phyloP scores from a whole-genome alignment of 2,329 filamentous ascomycete genomes.

The Cladophialophora exuberans region DNA sequence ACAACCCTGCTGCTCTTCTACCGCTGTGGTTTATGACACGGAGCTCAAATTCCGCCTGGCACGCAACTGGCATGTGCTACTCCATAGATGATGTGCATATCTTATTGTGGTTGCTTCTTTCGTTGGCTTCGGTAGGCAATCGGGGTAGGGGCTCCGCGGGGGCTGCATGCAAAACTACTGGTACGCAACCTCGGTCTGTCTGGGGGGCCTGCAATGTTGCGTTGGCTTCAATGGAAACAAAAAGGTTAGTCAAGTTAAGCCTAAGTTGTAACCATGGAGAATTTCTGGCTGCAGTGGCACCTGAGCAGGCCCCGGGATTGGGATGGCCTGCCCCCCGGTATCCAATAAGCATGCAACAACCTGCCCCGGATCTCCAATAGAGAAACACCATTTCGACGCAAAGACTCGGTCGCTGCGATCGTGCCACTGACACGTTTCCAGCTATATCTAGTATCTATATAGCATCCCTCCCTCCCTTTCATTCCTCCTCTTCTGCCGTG shows the following conservation, averaged over 20 bases:
- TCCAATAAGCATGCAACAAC: conserved; percentile 3
- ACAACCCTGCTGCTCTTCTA: too few species aligned
- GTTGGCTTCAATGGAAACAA: conserved; percentile 6
- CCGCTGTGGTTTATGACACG: too few species aligned
- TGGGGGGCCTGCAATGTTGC: background rate
- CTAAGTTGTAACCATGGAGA: conserved; percentile 5
- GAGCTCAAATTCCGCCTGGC: background rate
- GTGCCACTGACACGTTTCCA: conserved; percentile 12
- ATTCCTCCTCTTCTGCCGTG: background rate
- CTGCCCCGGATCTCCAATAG: conserved; percentile 5
- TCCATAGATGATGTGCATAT: conserved; percentile 11
- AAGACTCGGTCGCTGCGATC: conserved; percentile 11
- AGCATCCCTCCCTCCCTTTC: background rate
- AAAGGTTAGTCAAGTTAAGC: background rate
- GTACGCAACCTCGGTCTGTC: background rate
- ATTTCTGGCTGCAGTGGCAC: conserved; percentile 6
- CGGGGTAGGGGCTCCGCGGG: background rate
- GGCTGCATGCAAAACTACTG: too few species aligned
- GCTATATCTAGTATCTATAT: conserved; percentile 3
- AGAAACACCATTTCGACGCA: too few species aligned
- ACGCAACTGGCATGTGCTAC: background rate
- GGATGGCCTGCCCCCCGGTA: conserved; percentile 9
- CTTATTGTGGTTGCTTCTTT: conserved; percentile 6
- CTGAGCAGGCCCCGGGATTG: background rate
- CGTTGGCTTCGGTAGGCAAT: conserved; percentile 2